These are phyloP conservation scores for Chalciporus sphaerocephalus DNA, from an alignment of 768 basidiomycete genomes.

Conservation along the genomic window DNA sequence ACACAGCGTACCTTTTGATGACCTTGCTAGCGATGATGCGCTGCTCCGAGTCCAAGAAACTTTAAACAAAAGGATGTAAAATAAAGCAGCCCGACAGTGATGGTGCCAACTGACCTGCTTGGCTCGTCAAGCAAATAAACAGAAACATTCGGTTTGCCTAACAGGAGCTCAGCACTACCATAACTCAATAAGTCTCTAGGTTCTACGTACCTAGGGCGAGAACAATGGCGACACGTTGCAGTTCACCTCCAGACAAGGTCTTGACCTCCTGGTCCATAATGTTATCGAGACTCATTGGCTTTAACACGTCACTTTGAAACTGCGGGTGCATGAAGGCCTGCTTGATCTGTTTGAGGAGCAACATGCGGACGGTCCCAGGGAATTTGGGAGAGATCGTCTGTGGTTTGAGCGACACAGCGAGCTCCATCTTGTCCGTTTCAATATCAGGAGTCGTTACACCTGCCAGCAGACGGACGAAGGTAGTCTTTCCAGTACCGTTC, in stretches of 20 bases:
- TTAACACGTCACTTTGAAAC: conserved; percentile 96
- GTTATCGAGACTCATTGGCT: conserved; percentile 93
- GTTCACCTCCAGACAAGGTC: conserved; percentile 96
- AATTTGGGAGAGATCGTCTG: conserved; percentile 98
- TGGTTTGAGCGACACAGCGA: conserved; percentile 93
- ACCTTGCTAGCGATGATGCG: conserved; percentile 98
- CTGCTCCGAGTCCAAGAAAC: conserved; percentile 97
- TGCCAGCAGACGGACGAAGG: conserved; percentile 91
- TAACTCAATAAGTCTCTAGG: not conserved
- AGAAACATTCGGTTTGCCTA: conserved; percentile 71
- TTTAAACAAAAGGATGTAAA: conserved; percentile 24
- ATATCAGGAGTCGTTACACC: conserved; percentile 82
- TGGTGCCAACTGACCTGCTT: conserved; percentile 48
- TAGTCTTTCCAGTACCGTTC: conserved; percentile 99
- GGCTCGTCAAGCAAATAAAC: conserved; percentile 98
- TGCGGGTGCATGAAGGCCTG: conserved; percentile 98
- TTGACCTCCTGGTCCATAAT: conserved; percentile 98
- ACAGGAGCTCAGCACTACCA: conserved; percentile 8
- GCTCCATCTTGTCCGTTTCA: conserved; percentile 73
- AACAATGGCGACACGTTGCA: conserved; percentile 96
- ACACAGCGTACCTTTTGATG: conserved; percentile 74
- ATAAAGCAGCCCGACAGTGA: not conserved
- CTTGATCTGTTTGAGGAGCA: conserved; percentile 93
- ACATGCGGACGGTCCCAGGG: conserved; percentile 93
- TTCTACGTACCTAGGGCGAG: conserved; percentile 68